phyloP scores from a whole-genome alignment of 768 basidiomycete genomes.

The Epithele typhae region DNA sequence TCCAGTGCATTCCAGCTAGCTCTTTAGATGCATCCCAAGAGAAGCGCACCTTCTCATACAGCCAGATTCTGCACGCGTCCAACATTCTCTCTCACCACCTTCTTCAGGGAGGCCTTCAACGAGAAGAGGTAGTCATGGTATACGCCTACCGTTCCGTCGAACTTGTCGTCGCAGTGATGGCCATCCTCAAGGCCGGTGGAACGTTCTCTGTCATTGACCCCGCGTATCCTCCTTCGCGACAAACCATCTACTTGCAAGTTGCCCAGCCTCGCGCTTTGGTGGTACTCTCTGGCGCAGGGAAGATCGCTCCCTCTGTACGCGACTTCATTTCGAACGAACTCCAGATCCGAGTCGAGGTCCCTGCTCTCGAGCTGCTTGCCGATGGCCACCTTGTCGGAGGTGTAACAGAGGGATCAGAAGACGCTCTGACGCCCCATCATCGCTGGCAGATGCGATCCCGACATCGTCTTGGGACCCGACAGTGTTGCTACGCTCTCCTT shows the following conservation, averaged over 20 bases:
- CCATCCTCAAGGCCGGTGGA: slow-evolving; percentile 90
- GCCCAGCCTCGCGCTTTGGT: slow-evolving; percentile 89
- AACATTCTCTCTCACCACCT: slow-evolving; percentile 91
- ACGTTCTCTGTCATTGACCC: slow-evolving; percentile 99
- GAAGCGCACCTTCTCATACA: slow-evolving; percentile 67
- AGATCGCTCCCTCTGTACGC: slow-evolving; percentile 73
- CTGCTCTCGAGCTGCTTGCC: slow-evolving; percentile 73
- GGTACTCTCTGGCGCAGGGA: slow-evolving; percentile 87
- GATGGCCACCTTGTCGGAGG: slow-evolving; percentile 70
- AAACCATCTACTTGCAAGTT: slow-evolving; percentile 89
- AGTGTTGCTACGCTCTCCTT: slow-evolving; percentile 92
- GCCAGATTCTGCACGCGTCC: slow-evolving; percentile 74
- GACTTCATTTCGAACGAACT: slow-evolving; percentile 77
- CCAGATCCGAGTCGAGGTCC: slow-evolving; percentile 85
- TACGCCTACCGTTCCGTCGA: slow-evolving; percentile 96
- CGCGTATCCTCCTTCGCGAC: slow-evolving; percentile 90
- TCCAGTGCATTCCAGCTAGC: slow-evolving; percentile 62
- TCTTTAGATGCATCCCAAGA: slow-evolving; percentile 41
- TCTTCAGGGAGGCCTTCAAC: slow-evolving; percentile 76
- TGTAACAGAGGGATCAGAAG: slow-evolving; percentile 32
- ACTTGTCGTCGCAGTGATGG: slow-evolving; percentile 96
- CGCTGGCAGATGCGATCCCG: slow-evolving; percentile 66
- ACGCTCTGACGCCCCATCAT: slow-evolving; percentile 56
- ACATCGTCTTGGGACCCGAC: slow-evolving; percentile 88
- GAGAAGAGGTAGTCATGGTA: slow-evolving; percentile 97